Evolutionary conservation across 2,329 filamentous ascomycete genomes (phyloP), one percentile per base, ranked within the genome.

Genomic region (Myriosclerotinia curreyana): DNA sequence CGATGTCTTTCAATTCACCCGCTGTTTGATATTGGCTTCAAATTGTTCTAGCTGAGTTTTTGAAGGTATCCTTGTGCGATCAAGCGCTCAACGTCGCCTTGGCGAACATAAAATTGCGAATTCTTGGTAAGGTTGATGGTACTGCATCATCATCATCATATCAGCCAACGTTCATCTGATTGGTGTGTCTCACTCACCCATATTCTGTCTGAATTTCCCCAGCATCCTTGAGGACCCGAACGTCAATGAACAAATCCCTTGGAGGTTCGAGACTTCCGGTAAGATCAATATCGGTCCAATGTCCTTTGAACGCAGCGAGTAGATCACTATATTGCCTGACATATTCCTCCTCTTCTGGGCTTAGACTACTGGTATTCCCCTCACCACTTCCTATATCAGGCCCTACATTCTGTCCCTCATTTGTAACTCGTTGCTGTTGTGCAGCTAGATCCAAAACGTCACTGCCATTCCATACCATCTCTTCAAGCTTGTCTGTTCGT

Each of bases 131-230:
- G 83, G 66, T 90, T 98, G 72, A 99, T 97, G 15, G 93, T 91
- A 20, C 92, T 96, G 71, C 11, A 64, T 68, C 56, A 5, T 48
- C 56, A 5, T 48, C 5, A 65, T 69, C 73, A 69, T 62, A 65
- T 51, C 38, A 51, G 34, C 20, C 22, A 36, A 44, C 22, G n/a
- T 68, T 60, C 67, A 63, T 51, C 34, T 6, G 40, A 60, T 25
- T 44, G 46, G 54, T 59, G 46, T 63, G 53, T 42, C 36, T 51
- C 55, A 80, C 88, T 77, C 82, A 96, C 90, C 95, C 95, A 75
- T 99, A 99, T 81, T 99, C 96, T 0, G 95, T 99, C 79, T 99
- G 94, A 69, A 99, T 97, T 80, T 99, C 95, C 5, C 96, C 95
- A 1, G 94, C 95, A 79, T 99, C 95, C 76, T 95, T 97, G 68